phyloP scores from a whole-genome alignment of 2,329 filamentous ascomycete species.

The Stachybotrys chlorohalonatus region DNA sequence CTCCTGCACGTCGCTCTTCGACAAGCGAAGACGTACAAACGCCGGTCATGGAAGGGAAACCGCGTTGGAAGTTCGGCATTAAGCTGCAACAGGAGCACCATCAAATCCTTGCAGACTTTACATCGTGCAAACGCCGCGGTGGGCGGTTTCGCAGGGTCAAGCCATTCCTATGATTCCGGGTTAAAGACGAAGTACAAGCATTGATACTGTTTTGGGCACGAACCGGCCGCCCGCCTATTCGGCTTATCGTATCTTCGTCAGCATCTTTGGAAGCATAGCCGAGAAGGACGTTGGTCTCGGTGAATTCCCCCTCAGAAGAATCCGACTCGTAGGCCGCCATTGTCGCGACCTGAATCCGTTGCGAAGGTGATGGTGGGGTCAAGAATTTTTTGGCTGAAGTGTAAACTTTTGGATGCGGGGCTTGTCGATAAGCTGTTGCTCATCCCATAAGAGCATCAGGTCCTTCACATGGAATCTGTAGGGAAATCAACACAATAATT shows the following conservation, averaged over 20 bases:
- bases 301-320: constrained; percentile 62
- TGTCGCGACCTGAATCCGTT: constrained; percentile 3
- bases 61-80: constrained; percentile 82
- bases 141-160: constrained; percentile 61
- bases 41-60: constrained; percentile 79
- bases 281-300: constrained; percentile 78
- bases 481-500: too few relatives aligned
- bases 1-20: constrained; percentile 68
- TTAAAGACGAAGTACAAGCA: neutral
- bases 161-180: constrained; percentile 60
- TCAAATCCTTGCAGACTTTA: constrained; percentile 74
- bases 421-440: constrained; percentile 11
- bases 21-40: constrained; percentile 82
- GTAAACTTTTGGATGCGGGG: constrained; percentile 17
- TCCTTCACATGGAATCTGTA: too few relatives aligned
- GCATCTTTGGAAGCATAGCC: constrained; percentile 79
- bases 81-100: constrained; percentile 81
- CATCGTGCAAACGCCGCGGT: constrained; percentile 74
- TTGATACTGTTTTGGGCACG: constrained; percentile 18
- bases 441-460: neutral
- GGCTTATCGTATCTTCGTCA: constrained; percentile 75
- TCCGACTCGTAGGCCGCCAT: constrained; percentile 85
- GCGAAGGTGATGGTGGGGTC: constrained; percentile 26
- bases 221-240: constrained; percentile 82
- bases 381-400: constrained; percentile 25